These are phyloP conservation scores for Penicillium cosmopolitanum DNA, from an alignment of 495 filamentous ascomycete species.

Conservation along the genomic window DNA sequence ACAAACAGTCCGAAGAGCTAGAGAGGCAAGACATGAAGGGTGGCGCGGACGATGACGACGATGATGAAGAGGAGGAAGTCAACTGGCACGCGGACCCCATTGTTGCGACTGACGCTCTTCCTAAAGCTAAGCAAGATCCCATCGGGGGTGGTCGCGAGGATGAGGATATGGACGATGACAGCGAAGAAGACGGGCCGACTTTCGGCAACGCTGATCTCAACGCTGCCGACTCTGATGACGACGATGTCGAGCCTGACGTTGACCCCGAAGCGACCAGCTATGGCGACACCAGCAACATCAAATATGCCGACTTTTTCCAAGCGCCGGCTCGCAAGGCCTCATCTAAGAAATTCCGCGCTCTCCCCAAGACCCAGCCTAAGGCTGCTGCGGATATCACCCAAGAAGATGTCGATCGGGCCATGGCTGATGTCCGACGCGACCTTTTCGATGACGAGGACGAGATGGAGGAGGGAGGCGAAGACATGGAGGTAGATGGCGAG, in stretches of 20 bases:
- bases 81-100: constrained; percentile 82
- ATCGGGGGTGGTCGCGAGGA: constrained; percentile 27
- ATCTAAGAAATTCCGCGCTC: constrained; percentile 49
- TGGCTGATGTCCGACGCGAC: constrained; percentile 87
- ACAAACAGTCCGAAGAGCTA: constrained; percentile 83
- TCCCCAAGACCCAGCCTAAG: constrained; percentile 54
- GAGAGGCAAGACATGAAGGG: constrained; percentile 79
- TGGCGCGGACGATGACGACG: constrained; percentile 64
- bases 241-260: constrained; percentile 47
- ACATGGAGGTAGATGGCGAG: constrained; percentile 40
- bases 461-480: constrained; percentile 51
- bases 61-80: constrained; percentile 76
- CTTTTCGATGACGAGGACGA: constrained; percentile 81
- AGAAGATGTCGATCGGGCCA: constrained; percentile 78
- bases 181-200: constrained; percentile 73
- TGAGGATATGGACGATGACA: constrained; percentile 53
- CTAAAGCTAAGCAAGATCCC: constrained; percentile 21
- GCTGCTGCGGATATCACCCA: constrained; percentile 43
- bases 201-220: constrained; percentile 71
- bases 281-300: constrained; percentile 81
- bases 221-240: constrained; percentile 59
- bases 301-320: constrained; percentile 89
- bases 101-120: constrained; percentile 26
- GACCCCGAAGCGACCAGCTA: constrained; percentile 50
- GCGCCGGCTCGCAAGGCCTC: constrained; percentile 74